Percentiles rank a stretch among this genome's conserved stretches.
These are phyloP conservation scores for Cutaneotrichosporon spelunceum DNA, from an alignment of 1,284 basidiomycete species.

Conservation along the genomic window DNA sequence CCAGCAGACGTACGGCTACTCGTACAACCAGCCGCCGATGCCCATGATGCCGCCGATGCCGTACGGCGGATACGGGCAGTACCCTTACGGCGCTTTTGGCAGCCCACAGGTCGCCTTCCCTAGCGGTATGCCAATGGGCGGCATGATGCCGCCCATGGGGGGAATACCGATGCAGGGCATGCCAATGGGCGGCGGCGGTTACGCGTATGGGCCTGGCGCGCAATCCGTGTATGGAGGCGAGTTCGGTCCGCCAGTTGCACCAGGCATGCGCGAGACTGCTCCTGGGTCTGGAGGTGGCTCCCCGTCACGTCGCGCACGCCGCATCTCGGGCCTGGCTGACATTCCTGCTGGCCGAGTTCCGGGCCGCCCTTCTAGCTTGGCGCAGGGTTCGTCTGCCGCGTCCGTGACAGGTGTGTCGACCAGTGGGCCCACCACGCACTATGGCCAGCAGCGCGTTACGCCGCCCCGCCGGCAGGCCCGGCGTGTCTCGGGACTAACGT, in stretches of 20 bases:
- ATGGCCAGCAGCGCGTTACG: background rate
- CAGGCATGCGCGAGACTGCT: slow-evolving; percentile 7
- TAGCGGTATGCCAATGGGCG: slow-evolving; percentile 8
- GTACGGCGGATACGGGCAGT: slow-evolving; percentile 5
- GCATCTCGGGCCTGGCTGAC: slow-evolving; percentile 10
- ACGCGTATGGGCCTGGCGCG: slow-evolving; percentile 33
- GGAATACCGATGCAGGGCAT: slow-evolving; percentile 13
- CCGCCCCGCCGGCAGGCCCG: slow-evolving; percentile 10
- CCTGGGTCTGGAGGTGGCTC: slow-evolving; percentile 9
- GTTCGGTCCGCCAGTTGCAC: slow-evolving; percentile 40
- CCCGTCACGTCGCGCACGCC: slow-evolving; percentile 12
- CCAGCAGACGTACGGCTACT: slow-evolving; percentile 24
- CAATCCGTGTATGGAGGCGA: slow-evolving; percentile 46
- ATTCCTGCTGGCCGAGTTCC: background rate
- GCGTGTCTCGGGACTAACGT: slow-evolving; percentile 11
- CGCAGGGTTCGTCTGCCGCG: slow-evolving; percentile 4
- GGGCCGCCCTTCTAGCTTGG: slow-evolving; percentile 10
- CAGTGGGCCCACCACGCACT: slow-evolving; percentile 5
- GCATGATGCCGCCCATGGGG: slow-evolving; percentile 4
- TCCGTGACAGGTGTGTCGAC: slow-evolving; percentile 7
- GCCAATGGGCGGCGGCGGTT: slow-evolving; percentile 20
- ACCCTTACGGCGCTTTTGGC: slow-evolving; percentile 12
- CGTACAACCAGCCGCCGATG: slow-evolving; percentile 17
- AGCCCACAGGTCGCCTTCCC: slow-evolving; percentile 13
- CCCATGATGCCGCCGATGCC: slow-evolving; percentile 5